Evolutionary conservation across 305 asterid species (phyloP).

Genomic region (Fraxinus sp.): DNA sequence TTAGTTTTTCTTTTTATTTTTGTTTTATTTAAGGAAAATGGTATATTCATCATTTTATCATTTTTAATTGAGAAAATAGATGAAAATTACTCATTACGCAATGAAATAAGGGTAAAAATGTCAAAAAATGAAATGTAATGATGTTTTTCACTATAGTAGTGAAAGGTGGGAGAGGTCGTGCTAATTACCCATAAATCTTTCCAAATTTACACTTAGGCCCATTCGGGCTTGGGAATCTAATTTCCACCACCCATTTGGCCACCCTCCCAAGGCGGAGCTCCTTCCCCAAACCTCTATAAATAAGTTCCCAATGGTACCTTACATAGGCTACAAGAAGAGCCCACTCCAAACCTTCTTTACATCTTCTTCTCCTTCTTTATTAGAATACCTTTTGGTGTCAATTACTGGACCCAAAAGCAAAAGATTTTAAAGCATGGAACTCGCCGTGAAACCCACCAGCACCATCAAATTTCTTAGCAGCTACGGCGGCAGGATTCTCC

Average conservation of each 20-base stretch:
- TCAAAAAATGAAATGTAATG: too few species aligned
- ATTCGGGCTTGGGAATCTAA: constrained; percentile 15
- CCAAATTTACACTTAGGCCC: constrained; percentile 7
- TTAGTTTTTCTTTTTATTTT: too few species aligned
- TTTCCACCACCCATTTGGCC: not conserved
- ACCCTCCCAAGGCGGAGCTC: not conserved
- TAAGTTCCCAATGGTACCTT: constrained; percentile 31
- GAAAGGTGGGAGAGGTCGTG: too few species aligned
- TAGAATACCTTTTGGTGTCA: not conserved
- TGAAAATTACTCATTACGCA: too few species aligned
- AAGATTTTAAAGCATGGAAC: constrained; percentile 36
- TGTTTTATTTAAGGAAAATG: too few species aligned
- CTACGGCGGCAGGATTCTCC: constrained; percentile 87
- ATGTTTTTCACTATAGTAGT: too few species aligned
- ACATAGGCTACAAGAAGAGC: constrained; percentile 63
- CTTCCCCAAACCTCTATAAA: constrained; percentile 47
- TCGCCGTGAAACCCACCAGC: constrained; percentile 28
- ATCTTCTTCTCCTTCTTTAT: not conserved
- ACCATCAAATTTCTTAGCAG: constrained; percentile 66
- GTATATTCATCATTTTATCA: too few species aligned
- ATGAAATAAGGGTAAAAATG: too few species aligned
- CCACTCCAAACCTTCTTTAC: constrained; percentile 32
- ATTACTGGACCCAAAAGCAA: constrained; percentile 19
- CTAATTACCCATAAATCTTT: too few species aligned
- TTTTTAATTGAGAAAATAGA: too few species aligned